Conservation (phyloP, 805 yeast genomes). For the Nakazawaea ambrosiae region DNA sequence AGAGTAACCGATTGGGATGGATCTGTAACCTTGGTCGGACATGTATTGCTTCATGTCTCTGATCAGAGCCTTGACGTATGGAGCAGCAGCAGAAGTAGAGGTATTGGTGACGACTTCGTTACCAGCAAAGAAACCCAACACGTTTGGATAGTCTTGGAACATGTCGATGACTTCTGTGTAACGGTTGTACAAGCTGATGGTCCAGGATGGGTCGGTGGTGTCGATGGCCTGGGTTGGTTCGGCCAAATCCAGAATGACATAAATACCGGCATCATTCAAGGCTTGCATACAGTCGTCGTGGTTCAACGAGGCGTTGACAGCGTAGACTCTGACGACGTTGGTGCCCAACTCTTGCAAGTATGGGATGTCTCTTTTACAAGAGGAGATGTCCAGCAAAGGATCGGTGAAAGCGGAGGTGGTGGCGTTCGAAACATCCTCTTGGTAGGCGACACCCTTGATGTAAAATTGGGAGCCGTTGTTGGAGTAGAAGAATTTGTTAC, state of each 20-base stretch:
- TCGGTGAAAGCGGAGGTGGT: slow-evolving; percentile 47
- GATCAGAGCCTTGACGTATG: slow-evolving; percentile 77
- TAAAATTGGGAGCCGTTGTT: slow-evolving; percentile 76
- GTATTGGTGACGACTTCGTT: slow-evolving; percentile 71
- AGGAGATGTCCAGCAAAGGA: slow-evolving; percentile 57
- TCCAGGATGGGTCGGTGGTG: slow-evolving; percentile 61
- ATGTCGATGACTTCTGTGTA: slow-evolving; percentile 64
- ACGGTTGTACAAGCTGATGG: slow-evolving; percentile 52
- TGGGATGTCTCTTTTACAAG: slow-evolving; percentile 71
- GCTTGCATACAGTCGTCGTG: slow-evolving; percentile 64
- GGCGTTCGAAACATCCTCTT: slow-evolving; percentile 52
- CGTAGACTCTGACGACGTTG: slow-evolving; percentile 72
- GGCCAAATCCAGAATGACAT: slow-evolving; percentile 73
- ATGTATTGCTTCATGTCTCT: slow-evolving; percentile 73
- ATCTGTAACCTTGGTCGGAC: slow-evolving; percentile 49
- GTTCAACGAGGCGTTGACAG: slow-evolving; percentile 55
- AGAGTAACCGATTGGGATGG: slow-evolving; percentile 76
- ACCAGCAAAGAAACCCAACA: slow-evolving; percentile 81
- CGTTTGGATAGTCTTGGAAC: slow-evolving; percentile 63
- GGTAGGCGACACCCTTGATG: slow-evolving; percentile 77
- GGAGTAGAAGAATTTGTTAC: slow-evolving; percentile 71
- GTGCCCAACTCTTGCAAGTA: slow-evolving; percentile 55
- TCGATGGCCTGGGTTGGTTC: slow-evolving; percentile 59
- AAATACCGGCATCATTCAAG: slow-evolving; percentile 69
- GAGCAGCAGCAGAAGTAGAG: slow-evolving; percentile 66